Evolutionary conservation across 2,329 filamentous ascomycete species (phyloP).

Genomic region (Alternaria infectoria): DNA sequence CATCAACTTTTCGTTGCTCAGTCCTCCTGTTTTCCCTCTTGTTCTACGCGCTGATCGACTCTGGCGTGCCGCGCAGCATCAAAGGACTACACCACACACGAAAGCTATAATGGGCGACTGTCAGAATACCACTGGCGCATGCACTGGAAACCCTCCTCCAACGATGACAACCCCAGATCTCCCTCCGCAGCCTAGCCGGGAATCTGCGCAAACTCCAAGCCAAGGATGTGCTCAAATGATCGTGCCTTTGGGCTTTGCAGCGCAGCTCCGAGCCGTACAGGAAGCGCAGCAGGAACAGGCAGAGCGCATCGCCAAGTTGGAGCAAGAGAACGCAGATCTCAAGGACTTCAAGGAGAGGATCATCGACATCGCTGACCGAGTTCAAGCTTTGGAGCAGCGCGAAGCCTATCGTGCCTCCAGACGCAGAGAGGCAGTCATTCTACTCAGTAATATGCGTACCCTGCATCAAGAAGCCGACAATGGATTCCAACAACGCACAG

Average conservation of each 20-base stretch:
- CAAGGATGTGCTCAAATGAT: neutral
- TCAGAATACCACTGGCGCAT: neutral
- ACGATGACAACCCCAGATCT: neutral
- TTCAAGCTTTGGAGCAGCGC: slow-evolving; percentile 18
- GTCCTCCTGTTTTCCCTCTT: neutral
- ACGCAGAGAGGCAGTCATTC: slow-evolving; percentile 22
- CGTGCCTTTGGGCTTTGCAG: slow-evolving; percentile 23
- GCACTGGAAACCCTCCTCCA: neutral
- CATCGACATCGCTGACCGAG: neutral
- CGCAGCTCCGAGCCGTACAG: slow-evolving; percentile 18
- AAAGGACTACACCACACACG: neutral
- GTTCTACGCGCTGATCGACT: neutral
- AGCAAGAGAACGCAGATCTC: slow-evolving; percentile 19
- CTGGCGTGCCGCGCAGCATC: neutral
- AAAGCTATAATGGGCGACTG: neutral
- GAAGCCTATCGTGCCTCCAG: slow-evolving; percentile 10
- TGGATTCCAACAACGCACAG: slow-evolving; percentile 19
- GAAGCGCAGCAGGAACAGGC: slow-evolving; percentile 14
- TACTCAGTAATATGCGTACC: slow-evolving; percentile 24
- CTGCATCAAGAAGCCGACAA: slow-evolving; percentile 27
- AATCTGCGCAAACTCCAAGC: neutral
- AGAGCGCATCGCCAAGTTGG: slow-evolving; percentile 10
- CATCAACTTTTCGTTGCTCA: neutral
- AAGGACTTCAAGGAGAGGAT: neutral
- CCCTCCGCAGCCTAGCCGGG: neutral